phyloP scores from a whole-genome alignment of 2,329 filamentous ascomycete genomes.

The Colletotrichum ledebouriae region DNA sequence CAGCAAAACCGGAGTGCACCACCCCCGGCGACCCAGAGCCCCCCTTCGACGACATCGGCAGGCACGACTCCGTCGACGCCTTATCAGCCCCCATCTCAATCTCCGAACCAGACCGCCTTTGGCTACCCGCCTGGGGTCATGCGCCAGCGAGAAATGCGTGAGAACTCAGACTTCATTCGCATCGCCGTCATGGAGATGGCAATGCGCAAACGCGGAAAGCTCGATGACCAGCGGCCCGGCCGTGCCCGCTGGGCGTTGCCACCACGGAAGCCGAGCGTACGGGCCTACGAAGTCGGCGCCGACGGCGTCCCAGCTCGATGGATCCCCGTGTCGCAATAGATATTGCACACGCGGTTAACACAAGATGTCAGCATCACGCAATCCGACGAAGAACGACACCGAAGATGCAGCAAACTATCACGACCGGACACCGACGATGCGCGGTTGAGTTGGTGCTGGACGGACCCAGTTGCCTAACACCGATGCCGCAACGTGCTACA shows the following conservation, averaged over 20 bases:
- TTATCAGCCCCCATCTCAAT: constrained; percentile 49
- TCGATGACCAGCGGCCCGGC: constrained; percentile 75
- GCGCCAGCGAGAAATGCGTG: constrained; percentile 76
- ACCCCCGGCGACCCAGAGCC: constrained; percentile 48
- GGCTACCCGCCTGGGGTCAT: constrained; percentile 60
- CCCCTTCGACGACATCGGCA: constrained; percentile 50
- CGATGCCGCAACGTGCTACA: constrained; percentile 29
- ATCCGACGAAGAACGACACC: constrained; percentile 5
- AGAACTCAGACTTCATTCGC: constrained; percentile 79
- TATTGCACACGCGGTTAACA: background rate
- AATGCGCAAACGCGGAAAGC: constrained; percentile 76
- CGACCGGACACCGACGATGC: constrained; percentile 8
- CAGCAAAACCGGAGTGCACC: constrained; percentile 60
- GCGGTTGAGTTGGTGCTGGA: background rate
- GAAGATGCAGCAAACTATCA: constrained; percentile 9
- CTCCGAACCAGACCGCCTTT: constrained; percentile 49
- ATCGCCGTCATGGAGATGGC: constrained; percentile 80
- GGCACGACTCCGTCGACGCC: constrained; percentile 50
- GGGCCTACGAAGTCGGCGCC: constrained; percentile 67
- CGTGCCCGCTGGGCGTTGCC: constrained; percentile 78
- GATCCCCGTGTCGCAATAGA: constrained; percentile 56
- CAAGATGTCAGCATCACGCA: background rate
- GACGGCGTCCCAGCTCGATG: constrained; percentile 73
- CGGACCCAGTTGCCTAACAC: background rate
- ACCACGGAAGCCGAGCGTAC: constrained; percentile 68